Evolutionary conservation across 306 rosid species (phyloP).

Genomic region (Citrullus colocynthis): DNA sequence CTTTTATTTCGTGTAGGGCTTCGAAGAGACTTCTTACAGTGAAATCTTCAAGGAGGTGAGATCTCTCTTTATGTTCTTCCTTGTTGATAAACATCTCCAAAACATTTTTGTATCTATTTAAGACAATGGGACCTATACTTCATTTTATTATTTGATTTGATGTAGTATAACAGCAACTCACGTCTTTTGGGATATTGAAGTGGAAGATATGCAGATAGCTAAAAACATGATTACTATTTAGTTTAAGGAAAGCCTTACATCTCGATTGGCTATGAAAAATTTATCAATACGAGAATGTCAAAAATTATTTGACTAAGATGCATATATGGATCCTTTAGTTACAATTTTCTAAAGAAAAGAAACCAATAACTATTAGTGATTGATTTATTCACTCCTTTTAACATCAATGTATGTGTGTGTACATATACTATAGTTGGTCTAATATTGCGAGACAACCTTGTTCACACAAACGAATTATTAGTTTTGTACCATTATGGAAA

Average conservation of each 20-base stretch:
- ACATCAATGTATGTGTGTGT: neutral
- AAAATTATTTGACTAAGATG: neutral
- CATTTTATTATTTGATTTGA: neutral
- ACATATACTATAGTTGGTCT: neutral
- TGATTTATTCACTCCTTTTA: neutral
- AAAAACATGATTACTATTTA: neutral
- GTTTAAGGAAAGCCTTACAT: neutral
- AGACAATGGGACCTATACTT: neutral
- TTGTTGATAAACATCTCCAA: neutral
- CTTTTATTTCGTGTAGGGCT: conserved; percentile 47
- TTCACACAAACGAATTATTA: neutral
- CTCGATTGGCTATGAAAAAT: neutral
- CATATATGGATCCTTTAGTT: neutral
- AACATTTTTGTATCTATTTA: neutral
- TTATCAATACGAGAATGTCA: neutral
- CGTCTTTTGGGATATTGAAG: neutral
- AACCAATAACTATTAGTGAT: neutral
- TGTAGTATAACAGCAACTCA: neutral
- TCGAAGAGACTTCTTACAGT: conserved; percentile 53
- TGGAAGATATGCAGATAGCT: neutral
- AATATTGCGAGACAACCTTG: neutral
- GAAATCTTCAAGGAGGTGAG: conserved; percentile 79
- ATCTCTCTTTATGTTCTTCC: neutral
- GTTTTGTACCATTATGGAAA: neutral
- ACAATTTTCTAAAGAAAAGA: neutral